These are phyloP conservation scores for Inga oerstediana DNA, from an alignment of 306 rosid species.

Conservation along the genomic window DNA sequence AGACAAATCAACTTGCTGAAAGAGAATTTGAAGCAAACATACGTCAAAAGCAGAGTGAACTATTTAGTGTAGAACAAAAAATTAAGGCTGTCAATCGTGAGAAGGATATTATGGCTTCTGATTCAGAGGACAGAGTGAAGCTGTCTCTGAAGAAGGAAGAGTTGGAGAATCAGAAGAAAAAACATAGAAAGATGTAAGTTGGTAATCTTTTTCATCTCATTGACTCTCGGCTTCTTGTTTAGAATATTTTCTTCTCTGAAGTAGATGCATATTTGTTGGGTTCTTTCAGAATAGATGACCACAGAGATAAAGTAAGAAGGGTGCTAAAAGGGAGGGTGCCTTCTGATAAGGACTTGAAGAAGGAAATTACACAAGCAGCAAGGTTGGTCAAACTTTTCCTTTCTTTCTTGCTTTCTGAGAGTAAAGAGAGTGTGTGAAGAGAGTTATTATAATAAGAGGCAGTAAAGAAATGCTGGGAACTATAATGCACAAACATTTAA, in stretches of 20 bases:
- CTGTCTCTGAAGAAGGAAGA: slow-evolving; percentile 58
- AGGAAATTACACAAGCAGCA: slow-evolving; percentile 67
- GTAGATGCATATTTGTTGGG: slow-evolving; percentile 34
- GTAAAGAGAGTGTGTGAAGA: neutral
- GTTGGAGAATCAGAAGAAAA: slow-evolving; percentile 67
- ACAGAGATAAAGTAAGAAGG: slow-evolving; percentile 77
- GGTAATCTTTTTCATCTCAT: slow-evolving; percentile 30
- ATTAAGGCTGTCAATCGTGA: slow-evolving; percentile 65
- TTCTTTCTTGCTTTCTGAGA: neutral
- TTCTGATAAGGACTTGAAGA: slow-evolving; percentile 82
- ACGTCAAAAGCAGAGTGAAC: slow-evolving; percentile 60
- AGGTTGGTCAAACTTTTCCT: slow-evolving; percentile 55
- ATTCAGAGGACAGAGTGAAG: slow-evolving; percentile 72
- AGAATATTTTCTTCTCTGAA: slow-evolving; percentile 30
- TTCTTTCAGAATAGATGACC: slow-evolving; percentile 66
- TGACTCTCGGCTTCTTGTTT: slow-evolving; percentile 17
- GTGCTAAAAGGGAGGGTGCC: slow-evolving; percentile 92
- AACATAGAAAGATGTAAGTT: slow-evolving; percentile 74
- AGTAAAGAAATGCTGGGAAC: neutral
- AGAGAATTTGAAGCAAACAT: slow-evolving; percentile 77
- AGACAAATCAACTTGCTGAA: slow-evolving; percentile 65
- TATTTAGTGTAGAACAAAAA: slow-evolving; percentile 61
- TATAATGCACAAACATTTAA: neutral
- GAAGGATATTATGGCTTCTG: slow-evolving; percentile 64
- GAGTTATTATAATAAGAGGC: neutral